These are phyloP conservation scores for Alloteropsis semialata DNA, from an alignment of 176 grass and related monocot species.

Conservation along the genomic window DNA sequence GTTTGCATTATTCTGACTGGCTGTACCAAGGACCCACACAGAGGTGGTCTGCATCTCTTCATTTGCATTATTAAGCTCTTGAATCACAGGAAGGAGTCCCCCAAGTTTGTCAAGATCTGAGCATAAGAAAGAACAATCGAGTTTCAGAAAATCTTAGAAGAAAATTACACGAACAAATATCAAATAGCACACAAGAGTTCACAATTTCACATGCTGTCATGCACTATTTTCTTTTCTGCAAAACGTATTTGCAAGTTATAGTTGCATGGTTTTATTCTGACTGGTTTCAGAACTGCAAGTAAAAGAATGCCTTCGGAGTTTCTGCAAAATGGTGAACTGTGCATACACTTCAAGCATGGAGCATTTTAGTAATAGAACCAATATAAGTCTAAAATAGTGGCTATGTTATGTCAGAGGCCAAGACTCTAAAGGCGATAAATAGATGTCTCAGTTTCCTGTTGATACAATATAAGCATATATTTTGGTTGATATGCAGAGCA, in stretches of 20 bases:
- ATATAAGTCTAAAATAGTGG: background rate
- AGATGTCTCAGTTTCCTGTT: background rate
- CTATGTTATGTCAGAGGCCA: background rate
- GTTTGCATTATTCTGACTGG: slow-evolving; percentile 74
- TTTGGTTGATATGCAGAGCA: slow-evolving; percentile 15
- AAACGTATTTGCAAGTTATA: background rate
- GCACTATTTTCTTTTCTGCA: background rate
- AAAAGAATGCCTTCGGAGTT: background rate
- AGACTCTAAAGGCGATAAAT: background rate
- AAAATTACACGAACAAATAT: background rate
- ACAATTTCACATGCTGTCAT: background rate
- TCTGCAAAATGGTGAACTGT: background rate
- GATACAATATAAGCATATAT: background rate
- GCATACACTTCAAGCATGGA: background rate
- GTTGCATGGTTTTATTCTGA: background rate
- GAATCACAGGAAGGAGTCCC: slow-evolving; percentile 67
- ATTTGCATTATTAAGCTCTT: slow-evolving; percentile 64
- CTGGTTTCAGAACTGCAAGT: background rate
- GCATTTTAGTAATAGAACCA: background rate
- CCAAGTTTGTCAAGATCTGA: slow-evolving; percentile 92
- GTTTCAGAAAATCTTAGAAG: slow-evolving; percentile 14
- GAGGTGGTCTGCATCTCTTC: slow-evolving; percentile 61
- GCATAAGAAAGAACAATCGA: background rate
- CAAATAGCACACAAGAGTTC: background rate
- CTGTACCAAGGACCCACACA: slow-evolving; percentile 87